Evolutionary conservation across 768 basidiomycete genomes (phyloP).

Genomic region (Mycena epipterygia): DNA sequence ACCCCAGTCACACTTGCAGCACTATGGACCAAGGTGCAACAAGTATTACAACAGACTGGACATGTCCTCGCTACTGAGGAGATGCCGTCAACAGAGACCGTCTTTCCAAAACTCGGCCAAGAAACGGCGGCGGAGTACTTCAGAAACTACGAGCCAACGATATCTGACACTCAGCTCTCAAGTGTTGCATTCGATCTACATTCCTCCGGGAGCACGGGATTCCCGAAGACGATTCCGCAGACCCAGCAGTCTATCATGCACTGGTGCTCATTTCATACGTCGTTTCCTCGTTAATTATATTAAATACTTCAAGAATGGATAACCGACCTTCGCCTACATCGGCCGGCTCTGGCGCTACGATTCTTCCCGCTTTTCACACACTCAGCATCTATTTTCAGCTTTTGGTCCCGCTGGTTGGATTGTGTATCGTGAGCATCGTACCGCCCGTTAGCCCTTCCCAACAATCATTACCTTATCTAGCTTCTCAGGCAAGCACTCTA

Average conservation of each 20-base stretch:
- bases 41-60: too few species aligned
- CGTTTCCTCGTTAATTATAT: background rate
- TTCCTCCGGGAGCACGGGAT: constrained; percentile 61
- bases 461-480: too few species aligned
- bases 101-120: constrained; percentile 39
- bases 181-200: constrained; percentile 47
- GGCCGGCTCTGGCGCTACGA: constrained; percentile 40
- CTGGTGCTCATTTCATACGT: constrained; percentile 52
- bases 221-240: constrained; percentile 58
- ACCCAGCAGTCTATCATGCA: constrained; percentile 43
- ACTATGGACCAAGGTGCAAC: constrained; percentile 30
- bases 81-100: too few species aligned
- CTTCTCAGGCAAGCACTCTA: too few species aligned
- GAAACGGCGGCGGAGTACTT: constrained; percentile 23
- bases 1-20: constrained; percentile 40
- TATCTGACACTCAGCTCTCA: background rate
- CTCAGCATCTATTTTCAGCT: too few species aligned
- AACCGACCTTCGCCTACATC: background rate
- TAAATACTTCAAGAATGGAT: background rate
- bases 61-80: too few species aligned
- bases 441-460: too few species aligned
- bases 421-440: too few species aligned
- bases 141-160: background rate
- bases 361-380: too few species aligned
- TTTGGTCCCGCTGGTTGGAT: too few species aligned